Base-by-base conservation (phyloP, 768 basidiomycete genomes). In the Mycena olivaceomarginata region DNA sequence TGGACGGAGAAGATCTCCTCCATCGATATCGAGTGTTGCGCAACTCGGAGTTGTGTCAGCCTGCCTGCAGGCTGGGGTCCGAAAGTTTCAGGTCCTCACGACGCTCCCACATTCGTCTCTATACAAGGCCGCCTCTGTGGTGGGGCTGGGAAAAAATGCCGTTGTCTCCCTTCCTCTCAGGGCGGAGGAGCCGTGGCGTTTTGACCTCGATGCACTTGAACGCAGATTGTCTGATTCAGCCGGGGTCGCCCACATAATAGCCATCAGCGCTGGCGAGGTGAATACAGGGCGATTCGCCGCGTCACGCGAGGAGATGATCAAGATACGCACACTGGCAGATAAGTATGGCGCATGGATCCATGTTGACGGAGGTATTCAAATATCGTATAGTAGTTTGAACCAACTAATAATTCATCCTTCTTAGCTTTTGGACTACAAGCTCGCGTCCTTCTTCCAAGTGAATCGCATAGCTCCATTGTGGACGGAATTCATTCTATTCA, bases 401-500 rank as follows among this genome's bases (percentile, higher is more conserved):
- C 51, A 53, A 4, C 20, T 6, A 18, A 7, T 53, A 53, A n/a
- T 6, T 5, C n/a, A 53, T 48, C 37, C 2, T 51, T 46, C 11
- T 12, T 25, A 78, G 78, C 78, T 9, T 79, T 79, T 25, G 78
- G 78, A 10, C 74, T 79, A 18, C 78, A 75, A 45, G 74, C 71
- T n/a, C 64, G 59, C 6, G 63, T 74, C 18, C 65, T 79, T 2
- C 45, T 65, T 40, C 65, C 67, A 7, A 68, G 62, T 10, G 59
- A 62, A 62, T 9, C 51, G 7, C 31, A 70, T 22, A 13, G 25
- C 4, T 5, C 67, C 39, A 68, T 79, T 18, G 18, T 56, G 46
- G 75, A 73, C 5, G 78, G 78, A 9, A 64, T 79, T 9, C 8
- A 20, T 41, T 18, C 51, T 0, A 45, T 79, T 22, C 51, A 74